Conservation (phyloP, 345 rosid species). For the Hibiscus trionum region DNA sequence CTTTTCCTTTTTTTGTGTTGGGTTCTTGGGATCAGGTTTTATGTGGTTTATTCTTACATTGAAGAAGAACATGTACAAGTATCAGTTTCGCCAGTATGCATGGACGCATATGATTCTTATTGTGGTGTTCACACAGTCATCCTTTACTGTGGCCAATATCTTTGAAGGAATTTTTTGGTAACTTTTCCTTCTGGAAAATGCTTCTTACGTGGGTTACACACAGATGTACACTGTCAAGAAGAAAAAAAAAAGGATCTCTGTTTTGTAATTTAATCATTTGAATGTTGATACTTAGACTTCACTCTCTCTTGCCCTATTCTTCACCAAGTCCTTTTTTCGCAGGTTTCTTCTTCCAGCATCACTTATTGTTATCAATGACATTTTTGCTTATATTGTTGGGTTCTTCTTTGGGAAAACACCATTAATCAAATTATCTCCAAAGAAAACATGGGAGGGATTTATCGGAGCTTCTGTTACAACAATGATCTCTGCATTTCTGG, state of each 20-base stretch:
- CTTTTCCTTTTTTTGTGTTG: not conserved
- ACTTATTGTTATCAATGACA: constrained; percentile 87
- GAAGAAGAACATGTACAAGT: constrained; percentile 98
- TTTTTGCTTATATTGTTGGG: constrained; percentile 77
- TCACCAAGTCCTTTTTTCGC: constrained; percentile 10
- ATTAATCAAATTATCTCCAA: constrained; percentile 87
- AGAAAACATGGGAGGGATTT: constrained; percentile 99
- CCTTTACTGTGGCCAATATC: constrained; percentile 96
- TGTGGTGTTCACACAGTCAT: constrained; percentile 90
- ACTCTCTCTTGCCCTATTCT: not conserved
- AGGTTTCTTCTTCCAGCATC: constrained; percentile 99
- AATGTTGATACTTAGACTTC: not conserved
- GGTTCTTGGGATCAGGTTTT: constrained; percentile 48
- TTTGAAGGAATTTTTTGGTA: constrained; percentile 99
- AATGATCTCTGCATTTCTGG: constrained; percentile 84
- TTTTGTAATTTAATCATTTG: not conserved
- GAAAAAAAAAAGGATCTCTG: not conserved
- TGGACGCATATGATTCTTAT: constrained; percentile 99
- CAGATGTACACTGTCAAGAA: not conserved
- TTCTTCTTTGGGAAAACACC: constrained; percentile 98
- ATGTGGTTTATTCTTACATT: constrained; percentile 97
- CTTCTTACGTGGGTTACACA: not conserved
- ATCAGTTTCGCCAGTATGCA: constrained; percentile 98
- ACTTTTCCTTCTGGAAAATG: not conserved
- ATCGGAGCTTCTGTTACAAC: constrained; percentile 92